These are phyloP conservation scores for Aspergillus sp. DNA, from an alignment of 2,329 filamentous ascomycete genomes.

Conservation along the genomic window DNA sequence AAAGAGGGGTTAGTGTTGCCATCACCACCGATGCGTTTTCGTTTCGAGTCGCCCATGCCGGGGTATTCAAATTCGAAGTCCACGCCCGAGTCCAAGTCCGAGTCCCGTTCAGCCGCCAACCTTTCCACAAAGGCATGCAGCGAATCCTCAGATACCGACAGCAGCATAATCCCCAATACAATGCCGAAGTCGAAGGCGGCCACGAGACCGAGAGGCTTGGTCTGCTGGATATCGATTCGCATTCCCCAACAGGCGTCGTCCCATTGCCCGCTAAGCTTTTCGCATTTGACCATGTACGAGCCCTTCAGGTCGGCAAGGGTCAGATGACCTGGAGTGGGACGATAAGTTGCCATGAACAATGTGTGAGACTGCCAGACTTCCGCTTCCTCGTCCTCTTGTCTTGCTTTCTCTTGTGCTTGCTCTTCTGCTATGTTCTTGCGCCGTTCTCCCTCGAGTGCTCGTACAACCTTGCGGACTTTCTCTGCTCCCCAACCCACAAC, in stretches of 20 bases:
- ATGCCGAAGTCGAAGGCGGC: background rate
- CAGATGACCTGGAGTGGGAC: background rate
- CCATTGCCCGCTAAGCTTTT: background rate
- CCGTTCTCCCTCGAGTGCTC: too few species aligned
- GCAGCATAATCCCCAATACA: background rate
- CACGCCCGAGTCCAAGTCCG: background rate
- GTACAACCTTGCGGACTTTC: too few species aligned
- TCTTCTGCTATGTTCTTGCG: too few species aligned
- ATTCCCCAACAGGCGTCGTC: too few species aligned
- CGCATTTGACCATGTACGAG: background rate
- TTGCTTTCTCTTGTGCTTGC: background rate
- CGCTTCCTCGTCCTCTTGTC: background rate
- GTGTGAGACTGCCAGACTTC: background rate
- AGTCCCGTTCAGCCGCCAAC: background rate
- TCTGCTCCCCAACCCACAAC: too few species aligned
- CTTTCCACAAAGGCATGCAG: background rate
- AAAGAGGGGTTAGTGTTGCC: too few species aligned
- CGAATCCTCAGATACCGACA: background rate
- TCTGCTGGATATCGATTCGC: too few species aligned
- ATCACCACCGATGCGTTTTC: too few species aligned
- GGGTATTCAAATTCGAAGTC: too few species aligned
- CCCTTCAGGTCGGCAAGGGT: background rate
- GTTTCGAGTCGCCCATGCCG: too few species aligned
- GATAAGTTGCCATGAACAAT: background rate
- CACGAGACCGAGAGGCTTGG: too few species aligned